Conservation (phyloP, 129 eudicot species). For the Lactuca saligna region DNA sequence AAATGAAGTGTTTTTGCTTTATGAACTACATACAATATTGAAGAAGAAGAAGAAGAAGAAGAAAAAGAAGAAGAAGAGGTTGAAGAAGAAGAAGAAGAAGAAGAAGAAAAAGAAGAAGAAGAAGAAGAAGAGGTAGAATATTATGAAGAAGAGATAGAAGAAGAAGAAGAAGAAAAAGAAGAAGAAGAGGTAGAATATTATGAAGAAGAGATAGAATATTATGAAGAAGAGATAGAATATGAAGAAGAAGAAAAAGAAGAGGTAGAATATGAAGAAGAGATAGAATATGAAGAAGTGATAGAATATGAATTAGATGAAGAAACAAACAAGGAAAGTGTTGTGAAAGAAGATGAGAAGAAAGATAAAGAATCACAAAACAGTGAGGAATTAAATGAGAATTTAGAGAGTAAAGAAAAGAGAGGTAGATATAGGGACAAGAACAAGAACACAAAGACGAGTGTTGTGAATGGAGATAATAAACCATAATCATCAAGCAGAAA, state of each 20-base stretch:
- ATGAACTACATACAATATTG: conserved; percentile 26
- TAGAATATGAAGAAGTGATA: no score
- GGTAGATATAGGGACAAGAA: conserved; percentile 25
- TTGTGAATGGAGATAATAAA: conserved; percentile 24
- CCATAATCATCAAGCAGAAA: conserved; percentile 45
- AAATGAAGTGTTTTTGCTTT: conserved; percentile 21
- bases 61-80: conserved; percentile 22
- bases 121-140: neutral
- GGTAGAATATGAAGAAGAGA: no score
- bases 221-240: neutral
- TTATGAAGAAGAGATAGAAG: neutral
- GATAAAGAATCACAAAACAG: conserved; percentile 12
- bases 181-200: neutral
- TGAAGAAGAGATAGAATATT: conserved; percentile 9
- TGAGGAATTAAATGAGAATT: conserved; percentile 33
- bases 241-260: neutral
- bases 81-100: conserved; percentile 17
- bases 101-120: conserved; percentile 24
- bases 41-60: conserved; percentile 20
- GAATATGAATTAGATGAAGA: no score
- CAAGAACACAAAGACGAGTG: conserved; percentile 29
- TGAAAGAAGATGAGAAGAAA: conserved; percentile 10
- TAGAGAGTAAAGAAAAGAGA: conserved; percentile 28
- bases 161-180: neutral
- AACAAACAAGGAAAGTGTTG: no score